These are phyloP conservation scores for Komagataella phaffii DNA, from an alignment of 805 yeast species.

Conservation along the genomic window DNA sequence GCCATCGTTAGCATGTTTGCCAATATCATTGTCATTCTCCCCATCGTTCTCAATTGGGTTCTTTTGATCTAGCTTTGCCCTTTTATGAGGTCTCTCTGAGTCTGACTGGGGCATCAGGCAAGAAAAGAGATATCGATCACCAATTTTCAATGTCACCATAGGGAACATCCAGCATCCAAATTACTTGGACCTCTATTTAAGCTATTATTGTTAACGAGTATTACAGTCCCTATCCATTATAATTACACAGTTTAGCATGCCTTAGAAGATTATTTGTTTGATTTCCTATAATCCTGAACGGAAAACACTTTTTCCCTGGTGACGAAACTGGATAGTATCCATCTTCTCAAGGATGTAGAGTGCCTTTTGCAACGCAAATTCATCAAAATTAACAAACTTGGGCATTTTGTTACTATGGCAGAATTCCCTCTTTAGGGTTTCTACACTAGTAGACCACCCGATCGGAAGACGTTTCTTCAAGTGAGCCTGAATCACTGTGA, in stretches of 20 bases:
- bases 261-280: background rate
- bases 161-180: background rate
- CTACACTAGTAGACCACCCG: conserved; percentile 90
- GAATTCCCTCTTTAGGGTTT: conserved; percentile 73
- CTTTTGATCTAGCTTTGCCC: background rate
- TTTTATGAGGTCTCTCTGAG: background rate
- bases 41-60: background rate
- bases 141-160: background rate
- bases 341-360: conserved; percentile 70
- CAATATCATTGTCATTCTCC: background rate
- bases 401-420: conserved; percentile 36
- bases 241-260: too few relatives aligned
- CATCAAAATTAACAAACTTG: conserved; percentile 29
- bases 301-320: conserved; percentile 72
- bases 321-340: conserved; percentile 78
- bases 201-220: too few relatives aligned
- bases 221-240: too few relatives aligned
- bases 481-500: conserved; percentile 69
- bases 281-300: conserved; percentile 34
- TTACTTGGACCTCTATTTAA: conserved; percentile 3
- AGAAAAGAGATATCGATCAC: background rate
- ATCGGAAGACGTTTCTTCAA: conserved; percentile 84
- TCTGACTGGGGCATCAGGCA: background rate
- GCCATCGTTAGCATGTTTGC: background rate
- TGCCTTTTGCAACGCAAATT: conserved; percentile 72